Evolutionary conservation across 176 grass and related monocot genomes (phyloP), one percentile per base, ranked within the genome.

Genomic region (Oryza meyeriana): DNA sequence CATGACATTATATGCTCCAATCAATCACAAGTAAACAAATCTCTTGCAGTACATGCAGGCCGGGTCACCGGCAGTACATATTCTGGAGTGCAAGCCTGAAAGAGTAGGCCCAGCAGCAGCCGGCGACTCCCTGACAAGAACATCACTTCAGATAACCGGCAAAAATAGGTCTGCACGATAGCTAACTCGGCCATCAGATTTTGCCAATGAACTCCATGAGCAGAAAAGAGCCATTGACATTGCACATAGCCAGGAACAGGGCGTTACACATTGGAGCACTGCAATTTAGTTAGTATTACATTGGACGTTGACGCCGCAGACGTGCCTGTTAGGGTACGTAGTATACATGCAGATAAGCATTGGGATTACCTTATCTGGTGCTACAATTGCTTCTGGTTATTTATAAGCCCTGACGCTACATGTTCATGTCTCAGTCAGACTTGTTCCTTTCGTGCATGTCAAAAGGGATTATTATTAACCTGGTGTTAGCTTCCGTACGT

Each of bases 131-230:
- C 52, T 84, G 69, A 84, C 62, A 58, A 32, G 41, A 3, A 31
- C 48, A 61, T 26, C 75, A 69, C 22, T 85, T 80, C 76, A 88
- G 62, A 71, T 5, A 63, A 24, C 22, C 1, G 7, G 50, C n/a
- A n/a, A 11, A 36, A 59, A 30, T 8, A 20, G 0, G 1, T 14
- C 39, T 24, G 14, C 25, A 73, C n/a, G 30, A 64, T 72, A 79
- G 42, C 12, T 25, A 59, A 29, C 22, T 61, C 52, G 3, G 47
- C 44, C 67, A 14, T 78, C 25, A 57, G 18, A 69, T 75, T 75
- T 74, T 75, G 81, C 52, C 75, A 71, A 45, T 68, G 14, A 55
- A 62, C 65, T 28, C 83, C 77, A 58, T 61, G 77, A 81, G n/a
- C 71, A 81, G n/a, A 40, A 26, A 8, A 9, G 2, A 26, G 25